Percentiles rank a stretch among this genome's conserved stretches.
These are phyloP conservation scores for Cephaloascus albidus DNA, from an alignment of 805 yeast genomes.

Conservation along the genomic window DNA sequence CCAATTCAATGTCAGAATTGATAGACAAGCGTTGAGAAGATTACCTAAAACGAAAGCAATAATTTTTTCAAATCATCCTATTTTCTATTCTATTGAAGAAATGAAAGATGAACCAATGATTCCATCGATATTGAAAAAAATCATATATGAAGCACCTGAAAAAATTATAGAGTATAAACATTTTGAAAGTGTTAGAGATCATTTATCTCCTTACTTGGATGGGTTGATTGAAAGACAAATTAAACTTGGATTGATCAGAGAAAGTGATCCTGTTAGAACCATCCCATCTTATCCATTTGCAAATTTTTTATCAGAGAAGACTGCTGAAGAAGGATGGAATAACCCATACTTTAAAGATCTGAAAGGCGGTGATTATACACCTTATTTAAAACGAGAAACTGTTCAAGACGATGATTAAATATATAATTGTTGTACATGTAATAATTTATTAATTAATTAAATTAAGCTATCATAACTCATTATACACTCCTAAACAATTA, in stretches of 20 bases:
- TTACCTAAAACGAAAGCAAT: slow-evolving; percentile 30
- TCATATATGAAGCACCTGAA: slow-evolving; percentile 29
- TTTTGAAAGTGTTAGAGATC: slow-evolving; percentile 26
- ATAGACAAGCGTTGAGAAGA: slow-evolving; percentile 29
- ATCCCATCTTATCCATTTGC: slow-evolving; percentile 34
- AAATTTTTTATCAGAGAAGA: slow-evolving; percentile 16
- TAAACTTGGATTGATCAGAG: slow-evolving; percentile 20
- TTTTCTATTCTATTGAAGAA: slow-evolving; percentile 30
- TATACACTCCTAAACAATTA: background rate
- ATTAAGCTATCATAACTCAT: background rate
- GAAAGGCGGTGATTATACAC: background rate
- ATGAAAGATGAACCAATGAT: slow-evolving; percentile 73
- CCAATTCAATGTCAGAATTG: slow-evolving; percentile 30
- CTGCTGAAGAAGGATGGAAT: slow-evolving; percentile 11
- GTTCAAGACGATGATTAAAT: no score
- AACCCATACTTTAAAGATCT: slow-evolving; percentile 1
- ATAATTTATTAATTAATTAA: no score
- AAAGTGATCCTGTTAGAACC: slow-evolving; percentile 27
- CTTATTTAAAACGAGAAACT: background rate
- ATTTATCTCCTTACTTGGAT: slow-evolving; percentile 25
- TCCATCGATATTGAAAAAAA: slow-evolving; percentile 47
- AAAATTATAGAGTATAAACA: slow-evolving; percentile 30
- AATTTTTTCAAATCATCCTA: slow-evolving; percentile 33
- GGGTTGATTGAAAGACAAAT: slow-evolving; percentile 23
- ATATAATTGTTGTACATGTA: no score